Conservation (phyloP, 768 basidiomycete genomes). For the Clitopilus hobsonii region DNA sequence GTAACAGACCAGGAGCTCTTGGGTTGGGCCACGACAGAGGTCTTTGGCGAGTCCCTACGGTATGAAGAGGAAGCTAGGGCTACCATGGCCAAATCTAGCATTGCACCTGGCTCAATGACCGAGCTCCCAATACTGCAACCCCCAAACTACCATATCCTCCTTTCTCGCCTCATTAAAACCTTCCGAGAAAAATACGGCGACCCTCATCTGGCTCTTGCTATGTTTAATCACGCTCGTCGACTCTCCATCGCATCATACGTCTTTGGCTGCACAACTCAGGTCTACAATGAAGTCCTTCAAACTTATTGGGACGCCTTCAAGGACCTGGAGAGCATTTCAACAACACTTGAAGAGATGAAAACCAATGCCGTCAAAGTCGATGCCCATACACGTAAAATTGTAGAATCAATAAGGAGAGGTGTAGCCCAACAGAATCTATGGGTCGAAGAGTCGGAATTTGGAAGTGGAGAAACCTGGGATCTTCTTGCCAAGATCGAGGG, state of each 20-base stretch:
- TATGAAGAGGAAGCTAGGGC: slow-evolving; percentile 44
- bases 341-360: slow-evolving; percentile 76
- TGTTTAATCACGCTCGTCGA: slow-evolving; percentile 77
- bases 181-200: slow-evolving; percentile 77
- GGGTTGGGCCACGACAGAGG: slow-evolving; percentile 64
- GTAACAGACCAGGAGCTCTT: slow-evolving; percentile 66
- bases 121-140: slow-evolving; percentile 45
- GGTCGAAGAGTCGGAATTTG: slow-evolving; percentile 43
- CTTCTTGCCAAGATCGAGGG: slow-evolving; percentile 50
- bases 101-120: slow-evolving; percentile 16
- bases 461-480: slow-evolving; percentile 45
- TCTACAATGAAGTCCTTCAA: slow-evolving; percentile 84
- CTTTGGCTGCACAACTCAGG: slow-evolving; percentile 82
- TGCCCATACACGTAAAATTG: slow-evolving; percentile 50
- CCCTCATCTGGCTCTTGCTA: slow-evolving; percentile 74
- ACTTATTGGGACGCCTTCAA: slow-evolving; percentile 83
- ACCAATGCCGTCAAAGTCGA: slow-evolving; percentile 73
- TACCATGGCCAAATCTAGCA: slow-evolving; percentile 26
- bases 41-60: slow-evolving; percentile 56
- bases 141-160: slow-evolving; percentile 66
- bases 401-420: slow-evolving; percentile 61
- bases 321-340: slow-evolving; percentile 73
- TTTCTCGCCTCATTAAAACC: slow-evolving; percentile 72
- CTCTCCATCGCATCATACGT: slow-evolving; percentile 80
- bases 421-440: slow-evolving; percentile 50